Evolutionary conservation across 2,329 filamentous ascomycete genomes (phyloP).

Genomic region (Capronia coronata): DNA sequence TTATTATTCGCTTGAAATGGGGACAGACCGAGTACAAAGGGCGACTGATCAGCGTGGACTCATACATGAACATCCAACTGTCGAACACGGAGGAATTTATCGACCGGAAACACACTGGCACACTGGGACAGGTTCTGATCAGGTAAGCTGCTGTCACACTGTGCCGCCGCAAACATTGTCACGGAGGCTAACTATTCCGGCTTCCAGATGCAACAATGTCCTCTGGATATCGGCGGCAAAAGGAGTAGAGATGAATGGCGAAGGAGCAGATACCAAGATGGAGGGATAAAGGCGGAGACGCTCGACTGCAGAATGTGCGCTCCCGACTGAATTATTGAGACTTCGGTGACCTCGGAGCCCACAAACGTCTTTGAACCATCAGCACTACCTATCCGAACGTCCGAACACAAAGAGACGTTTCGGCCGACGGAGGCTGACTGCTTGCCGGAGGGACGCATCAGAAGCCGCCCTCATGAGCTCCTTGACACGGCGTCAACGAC

Average conservation of each 20-base stretch:
- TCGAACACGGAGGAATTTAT: constrained; percentile 87
- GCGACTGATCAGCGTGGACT: constrained; percentile 83
- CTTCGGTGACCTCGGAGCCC: neutral
- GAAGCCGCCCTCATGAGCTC: too few relatives aligned
- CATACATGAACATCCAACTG: constrained; percentile 98
- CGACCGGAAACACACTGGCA: constrained; percentile 75
- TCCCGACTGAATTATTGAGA: neutral
- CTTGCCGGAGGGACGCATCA: too few relatives aligned
- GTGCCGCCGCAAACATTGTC: neutral
- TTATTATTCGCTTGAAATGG: constrained; percentile 94
- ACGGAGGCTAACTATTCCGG: constrained; percentile 5
- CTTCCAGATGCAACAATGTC: constrained; percentile 78
- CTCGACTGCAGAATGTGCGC: neutral
- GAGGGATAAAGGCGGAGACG: constrained; percentile 19
- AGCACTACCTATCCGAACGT: neutral
- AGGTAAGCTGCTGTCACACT: constrained; percentile 49
- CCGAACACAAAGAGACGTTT: neutral
- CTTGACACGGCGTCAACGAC: too few relatives aligned
- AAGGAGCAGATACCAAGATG: constrained; percentile 28
- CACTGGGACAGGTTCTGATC: constrained; percentile 85
- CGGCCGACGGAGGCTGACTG: too few relatives aligned
- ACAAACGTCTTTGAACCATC: too few relatives aligned
- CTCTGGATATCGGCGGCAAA: constrained; percentile 69
- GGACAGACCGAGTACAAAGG: constrained; percentile 97
- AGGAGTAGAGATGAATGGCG: constrained; percentile 42